Percentiles rank a stretch among this genome's conserved stretches.
These are phyloP conservation scores for Grosmannia huntii DNA, from an alignment of 2,329 filamentous ascomycete species.

Conservation along the genomic window DNA sequence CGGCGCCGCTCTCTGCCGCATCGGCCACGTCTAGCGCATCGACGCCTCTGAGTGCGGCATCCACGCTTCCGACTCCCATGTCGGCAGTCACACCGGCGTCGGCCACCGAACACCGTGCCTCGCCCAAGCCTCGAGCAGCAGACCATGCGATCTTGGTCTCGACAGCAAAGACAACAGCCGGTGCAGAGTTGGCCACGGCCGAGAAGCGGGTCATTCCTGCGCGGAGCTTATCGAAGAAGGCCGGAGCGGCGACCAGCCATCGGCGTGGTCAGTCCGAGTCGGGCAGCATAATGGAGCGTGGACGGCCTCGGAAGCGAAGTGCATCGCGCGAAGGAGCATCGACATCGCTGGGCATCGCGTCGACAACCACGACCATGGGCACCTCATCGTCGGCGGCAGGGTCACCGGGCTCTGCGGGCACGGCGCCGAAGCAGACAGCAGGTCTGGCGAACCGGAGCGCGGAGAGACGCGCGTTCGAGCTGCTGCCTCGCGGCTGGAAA, in stretches of 20 bases:
- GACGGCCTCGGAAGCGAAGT: constrained; percentile 42
- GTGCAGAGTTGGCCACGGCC: neutral
- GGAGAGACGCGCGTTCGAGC: constrained; percentile 46
- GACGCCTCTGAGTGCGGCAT: constrained; percentile 21
- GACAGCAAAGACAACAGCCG: too few relatives aligned
- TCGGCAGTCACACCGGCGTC: constrained; percentile 18
- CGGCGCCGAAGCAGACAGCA: constrained; percentile 22
- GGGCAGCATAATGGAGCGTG: constrained; percentile 46
- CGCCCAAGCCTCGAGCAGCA: constrained; percentile 6
- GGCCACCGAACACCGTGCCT: neutral
- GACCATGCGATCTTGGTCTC: too few relatives aligned
- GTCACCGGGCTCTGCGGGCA: constrained; percentile 15
- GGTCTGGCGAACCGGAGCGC: constrained; percentile 34
- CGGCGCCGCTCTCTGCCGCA: constrained; percentile 20
- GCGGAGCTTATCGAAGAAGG: constrained; percentile 11
- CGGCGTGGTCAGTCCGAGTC: constrained; percentile 43
- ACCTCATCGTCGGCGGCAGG: neutral
- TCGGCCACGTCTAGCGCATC: constrained; percentile 20
- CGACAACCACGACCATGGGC: neutral
- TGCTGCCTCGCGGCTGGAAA: constrained; percentile 45
- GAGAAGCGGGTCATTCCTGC: neutral
- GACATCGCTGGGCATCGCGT: neutral
- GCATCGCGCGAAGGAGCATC: constrained; percentile 14
- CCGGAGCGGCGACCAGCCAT: constrained; percentile 22
- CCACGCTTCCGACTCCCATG: constrained; percentile 32